These are phyloP conservation scores for Hibiscus tridactylites DNA, from an alignment of 345 rosid genomes.

Conservation along the genomic window DNA sequence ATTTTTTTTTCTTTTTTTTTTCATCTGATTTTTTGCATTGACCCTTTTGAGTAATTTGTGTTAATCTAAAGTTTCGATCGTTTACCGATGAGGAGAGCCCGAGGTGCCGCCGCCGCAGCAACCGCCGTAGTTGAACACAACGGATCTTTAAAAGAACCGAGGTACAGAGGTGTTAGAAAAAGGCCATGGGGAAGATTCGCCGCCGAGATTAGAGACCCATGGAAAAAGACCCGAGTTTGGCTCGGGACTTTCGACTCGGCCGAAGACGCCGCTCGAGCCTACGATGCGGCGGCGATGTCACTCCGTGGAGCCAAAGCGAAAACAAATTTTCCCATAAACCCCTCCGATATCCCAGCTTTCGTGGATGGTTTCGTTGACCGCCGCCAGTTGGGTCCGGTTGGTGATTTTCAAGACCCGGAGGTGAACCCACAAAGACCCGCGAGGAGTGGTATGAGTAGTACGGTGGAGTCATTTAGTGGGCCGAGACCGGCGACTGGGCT, in stretches of 20 bases:
- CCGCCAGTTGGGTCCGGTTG: slow-evolving; percentile 28
- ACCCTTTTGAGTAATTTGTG: not conserved
- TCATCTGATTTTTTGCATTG: not conserved
- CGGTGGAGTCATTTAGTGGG: slow-evolving; percentile 88
- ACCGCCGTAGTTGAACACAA: slow-evolving; percentile 23
- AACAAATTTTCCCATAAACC: slow-evolving; percentile 53
- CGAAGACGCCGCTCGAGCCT: slow-evolving; percentile 85
- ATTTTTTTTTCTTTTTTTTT: not conserved
- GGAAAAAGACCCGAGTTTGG: slow-evolving; percentile 81
- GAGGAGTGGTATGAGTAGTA: slow-evolving; percentile 87
- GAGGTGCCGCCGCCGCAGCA: slow-evolving; percentile 32
- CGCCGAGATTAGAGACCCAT: slow-evolving; percentile 91
- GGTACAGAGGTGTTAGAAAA: slow-evolving; percentile 84
- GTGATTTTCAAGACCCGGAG: slow-evolving; percentile 26
- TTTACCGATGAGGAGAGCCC: slow-evolving; percentile 48
- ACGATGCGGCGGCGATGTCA: slow-evolving; percentile 69
- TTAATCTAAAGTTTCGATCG: not conserved
- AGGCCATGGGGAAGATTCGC: slow-evolving; percentile 95
- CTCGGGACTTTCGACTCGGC: slow-evolving; percentile 89
- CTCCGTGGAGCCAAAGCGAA: slow-evolving; percentile 87
- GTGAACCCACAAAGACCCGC: slow-evolving; percentile 59
- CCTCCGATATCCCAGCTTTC: slow-evolving; percentile 13
- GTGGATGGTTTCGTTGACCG: slow-evolving; percentile 31
- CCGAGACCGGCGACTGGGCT: slow-evolving; percentile 42
- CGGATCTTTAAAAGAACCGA: slow-evolving; percentile 31